phyloP scores from a whole-genome alignment of 371 early-diverging fungal species.

The Actinomortierella wolfii region DNA sequence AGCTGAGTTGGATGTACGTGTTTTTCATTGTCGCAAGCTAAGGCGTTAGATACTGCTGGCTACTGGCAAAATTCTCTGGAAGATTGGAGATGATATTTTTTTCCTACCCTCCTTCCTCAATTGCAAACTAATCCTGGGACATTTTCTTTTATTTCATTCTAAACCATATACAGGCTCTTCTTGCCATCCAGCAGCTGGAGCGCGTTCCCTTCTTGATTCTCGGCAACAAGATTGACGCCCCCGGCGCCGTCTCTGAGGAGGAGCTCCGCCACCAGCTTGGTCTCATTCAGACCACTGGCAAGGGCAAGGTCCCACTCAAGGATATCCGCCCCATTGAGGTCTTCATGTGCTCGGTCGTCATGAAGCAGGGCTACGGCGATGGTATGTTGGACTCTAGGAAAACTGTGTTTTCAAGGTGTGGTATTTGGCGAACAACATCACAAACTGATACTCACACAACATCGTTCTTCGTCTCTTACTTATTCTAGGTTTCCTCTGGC shows the following conservation, averaged over 20 bases:
- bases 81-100: no score
- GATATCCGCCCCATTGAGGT: slow-evolving; percentile 96
- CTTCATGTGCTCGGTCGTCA: slow-evolving; percentile 98
- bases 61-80: no score
- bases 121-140: no score
- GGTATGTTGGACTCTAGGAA: slow-evolving; percentile 62
- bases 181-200: slow-evolving; percentile 91
- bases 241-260: slow-evolving; percentile 94
- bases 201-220: slow-evolving; percentile 94
- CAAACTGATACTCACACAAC: not conserved
- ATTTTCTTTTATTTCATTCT: slow-evolving; percentile 1
- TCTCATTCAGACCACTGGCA: slow-evolving; percentile 95
- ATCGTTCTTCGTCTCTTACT: slow-evolving; percentile 1
- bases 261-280: slow-evolving; percentile 86
- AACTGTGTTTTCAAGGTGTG: no score
- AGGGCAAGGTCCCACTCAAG: slow-evolving; percentile 92
- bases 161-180: slow-evolving; percentile 66
- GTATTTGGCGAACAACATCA: no score
- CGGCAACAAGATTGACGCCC: slow-evolving; percentile 98
- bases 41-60: no score
- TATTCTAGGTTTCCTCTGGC: slow-evolving; percentile 39
- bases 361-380: slow-evolving; percentile 97
- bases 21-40: slow-evolving; percentile 1
- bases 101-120: no score
- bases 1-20: slow-evolving; percentile 90